These are phyloP conservation scores for Phyllachora maydis DNA, from an alignment of 2,329 filamentous ascomycete species.

Conservation along the genomic window DNA sequence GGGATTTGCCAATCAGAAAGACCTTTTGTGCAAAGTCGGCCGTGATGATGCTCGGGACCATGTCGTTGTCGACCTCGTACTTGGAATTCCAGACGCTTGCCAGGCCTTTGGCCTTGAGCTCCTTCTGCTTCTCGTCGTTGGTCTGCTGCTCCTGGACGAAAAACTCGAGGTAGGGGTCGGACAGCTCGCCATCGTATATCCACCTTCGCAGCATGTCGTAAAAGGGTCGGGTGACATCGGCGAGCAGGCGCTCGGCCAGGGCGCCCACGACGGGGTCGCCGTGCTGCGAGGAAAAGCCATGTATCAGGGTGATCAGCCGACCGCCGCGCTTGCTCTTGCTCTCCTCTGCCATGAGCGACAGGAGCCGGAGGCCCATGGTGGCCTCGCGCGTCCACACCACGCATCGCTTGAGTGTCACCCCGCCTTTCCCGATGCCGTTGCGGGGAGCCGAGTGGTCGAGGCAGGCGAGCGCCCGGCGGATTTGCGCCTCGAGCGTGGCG, in stretches of 20 bases:
- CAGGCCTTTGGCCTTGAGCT: slow-evolving; percentile 35
- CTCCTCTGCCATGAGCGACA: slow-evolving; percentile 88
- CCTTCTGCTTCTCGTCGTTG: slow-evolving; percentile 19
- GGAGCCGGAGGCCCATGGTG: slow-evolving; percentile 81
- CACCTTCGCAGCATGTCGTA: slow-evolving; percentile 91
- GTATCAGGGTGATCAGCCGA: slow-evolving; percentile 81
- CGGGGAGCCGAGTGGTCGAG: slow-evolving; percentile 48
- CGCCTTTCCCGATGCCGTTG: slow-evolving; percentile 59
- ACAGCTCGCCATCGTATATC: slow-evolving; percentile 96
- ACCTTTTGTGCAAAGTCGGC: slow-evolving; percentile 90
- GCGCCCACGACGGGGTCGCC: slow-evolving; percentile 86
- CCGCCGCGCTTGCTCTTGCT: slow-evolving; percentile 69
- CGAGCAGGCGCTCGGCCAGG: slow-evolving; percentile 77
- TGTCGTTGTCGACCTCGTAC: slow-evolving; percentile 64
- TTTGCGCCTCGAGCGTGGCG: slow-evolving; percentile 81
- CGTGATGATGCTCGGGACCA: slow-evolving; percentile 88
- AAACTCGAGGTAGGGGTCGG: slow-evolving; percentile 90
- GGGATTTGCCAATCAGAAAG: slow-evolving; percentile 89
- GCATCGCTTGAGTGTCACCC: slow-evolving; percentile 85
- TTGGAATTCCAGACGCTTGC: slow-evolving; percentile 98
- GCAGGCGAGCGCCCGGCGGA: slow-evolving; percentile 58
- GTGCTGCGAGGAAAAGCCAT: slow-evolving; percentile 80
- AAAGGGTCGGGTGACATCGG: slow-evolving; percentile 79
- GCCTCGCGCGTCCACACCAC: slow-evolving; percentile 95
- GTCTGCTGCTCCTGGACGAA: slow-evolving; percentile 74